Conservation (phyloP, 345 rosid genomes). For the Hypericum perforatum region DNA sequence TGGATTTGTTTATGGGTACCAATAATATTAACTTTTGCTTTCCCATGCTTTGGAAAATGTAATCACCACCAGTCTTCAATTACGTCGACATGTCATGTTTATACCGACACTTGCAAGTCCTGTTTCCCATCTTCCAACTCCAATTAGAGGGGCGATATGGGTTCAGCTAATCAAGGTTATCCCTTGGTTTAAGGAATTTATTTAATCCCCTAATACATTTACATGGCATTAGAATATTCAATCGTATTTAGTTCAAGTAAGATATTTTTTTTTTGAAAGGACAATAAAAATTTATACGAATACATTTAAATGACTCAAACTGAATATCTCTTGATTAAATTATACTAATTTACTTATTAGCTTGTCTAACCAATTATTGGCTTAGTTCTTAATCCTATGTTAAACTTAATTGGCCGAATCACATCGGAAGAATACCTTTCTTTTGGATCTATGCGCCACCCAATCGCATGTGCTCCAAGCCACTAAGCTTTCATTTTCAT, state of each 20-base stretch:
- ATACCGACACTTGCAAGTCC: constrained; percentile 38
- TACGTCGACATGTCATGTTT: constrained; percentile 24
- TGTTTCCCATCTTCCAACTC: constrained; percentile 52
- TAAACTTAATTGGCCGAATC: constrained; percentile 8
- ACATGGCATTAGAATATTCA: too few species aligned
- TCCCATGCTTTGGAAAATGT: not conserved
- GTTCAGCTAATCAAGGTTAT: constrained; percentile 14
- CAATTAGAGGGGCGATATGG: constrained; percentile 18
- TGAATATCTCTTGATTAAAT: not conserved
- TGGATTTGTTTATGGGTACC: constrained; percentile 25
- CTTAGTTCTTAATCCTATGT: not conserved
- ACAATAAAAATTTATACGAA: constrained; percentile 2
- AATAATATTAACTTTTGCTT: constrained; percentile 14
- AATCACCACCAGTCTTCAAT: not conserved
- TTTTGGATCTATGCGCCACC: too few species aligned
- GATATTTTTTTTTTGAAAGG: too few species aligned
- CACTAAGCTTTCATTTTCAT: constrained; percentile 10
- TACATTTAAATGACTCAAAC: constrained; percentile 5
- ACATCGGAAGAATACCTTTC: not conserved
- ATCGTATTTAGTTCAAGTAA: too few species aligned
- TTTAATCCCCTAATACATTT: constrained; percentile 30
- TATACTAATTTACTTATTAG: not conserved
- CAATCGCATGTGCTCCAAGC: too few species aligned
- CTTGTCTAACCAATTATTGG: not conserved
- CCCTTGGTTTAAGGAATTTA: constrained; percentile 15